Evolutionary conservation across 345 rosid species (phyloP), one percentile per base, ranked within the genome.

Genomic region (Noccaea caerulescens): DNA sequence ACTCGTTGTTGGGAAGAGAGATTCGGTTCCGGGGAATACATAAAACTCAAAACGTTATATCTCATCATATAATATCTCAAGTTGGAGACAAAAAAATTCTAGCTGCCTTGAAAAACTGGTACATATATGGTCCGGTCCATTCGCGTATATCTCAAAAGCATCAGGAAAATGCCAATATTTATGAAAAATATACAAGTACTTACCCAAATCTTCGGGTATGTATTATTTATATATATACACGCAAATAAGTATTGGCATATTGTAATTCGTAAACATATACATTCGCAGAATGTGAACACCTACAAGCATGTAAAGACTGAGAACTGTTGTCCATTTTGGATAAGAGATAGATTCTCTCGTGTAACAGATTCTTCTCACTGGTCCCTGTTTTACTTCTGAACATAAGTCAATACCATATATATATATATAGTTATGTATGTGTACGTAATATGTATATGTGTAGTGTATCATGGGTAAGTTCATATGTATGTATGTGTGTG

Each of bases 301-400:
- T 39, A 46, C 47, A 72, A 66, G 62, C 56, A 51, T 67, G 55
- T 14, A 50, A 13, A 8, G 58, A 23, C 30, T 27, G 9, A 58
- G 77, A 34, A 74, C 36, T 25, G 62, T 52, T 67, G 68, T 51
- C 68, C 47, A 58, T 58, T 58, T 14, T 33, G 18, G 78, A 74
- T 61, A 68, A 68, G 69, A 60, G 78, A 68, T 44, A 33, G 18
- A 68, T 75, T 75, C 63, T 68, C 63, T 52, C 62, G 45, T 43
- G 41, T 52, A 23, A 67, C 36, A 52, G 46, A 74, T 75, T 68
- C 69, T 75, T 61, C 34, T 52, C 52, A 16, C 36, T 36, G 63
- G 73, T 53, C 78, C 69, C 27, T 53, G 33, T 43, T 52, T 68
- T 53, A 75, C 78, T 60, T 60, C 73, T 18, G 5, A 36, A n/a